Evolutionary conservation across 441 rosid species (phyloP).

Genomic region (Euphorbia celastroides): DNA sequence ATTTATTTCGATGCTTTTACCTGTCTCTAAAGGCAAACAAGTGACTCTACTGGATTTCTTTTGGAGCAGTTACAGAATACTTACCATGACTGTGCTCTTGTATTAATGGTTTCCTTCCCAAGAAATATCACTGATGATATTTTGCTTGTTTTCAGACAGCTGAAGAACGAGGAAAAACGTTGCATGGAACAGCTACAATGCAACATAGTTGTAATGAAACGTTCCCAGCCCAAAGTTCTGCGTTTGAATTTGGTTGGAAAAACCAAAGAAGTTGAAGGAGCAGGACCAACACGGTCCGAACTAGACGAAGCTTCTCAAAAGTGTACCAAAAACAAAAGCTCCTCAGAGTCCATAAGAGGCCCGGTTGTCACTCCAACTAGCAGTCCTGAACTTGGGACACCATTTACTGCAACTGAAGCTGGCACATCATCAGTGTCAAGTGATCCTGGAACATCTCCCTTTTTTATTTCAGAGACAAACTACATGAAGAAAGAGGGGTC

Average conservation of each 20-base stretch:
- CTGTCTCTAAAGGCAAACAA: background rate
- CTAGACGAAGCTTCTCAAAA: constrained; percentile 40
- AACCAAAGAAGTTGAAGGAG: constrained; percentile 42
- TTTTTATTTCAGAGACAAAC: constrained; percentile 47
- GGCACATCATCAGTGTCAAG: constrained; percentile 96
- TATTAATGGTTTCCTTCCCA: constrained; percentile 4
- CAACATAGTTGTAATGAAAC: constrained; percentile 92
- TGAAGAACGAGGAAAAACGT: constrained; percentile 70
- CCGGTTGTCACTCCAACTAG: constrained; percentile 86
- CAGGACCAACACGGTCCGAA: constrained; percentile 35
- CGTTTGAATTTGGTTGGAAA: constrained; percentile 89
- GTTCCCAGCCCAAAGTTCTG: constrained; percentile 80
- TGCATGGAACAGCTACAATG: constrained; percentile 93
- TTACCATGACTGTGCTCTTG: constrained; percentile 1
- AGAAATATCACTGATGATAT: constrained; percentile 3
- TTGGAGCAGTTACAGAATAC: background rate
- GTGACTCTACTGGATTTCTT: background rate
- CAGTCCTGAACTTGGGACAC: constrained; percentile 94
- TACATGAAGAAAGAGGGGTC: constrained; percentile 64
- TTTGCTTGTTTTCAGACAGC: constrained; percentile 49
- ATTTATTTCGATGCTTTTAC: background rate
- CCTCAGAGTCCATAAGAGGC: constrained; percentile 51
- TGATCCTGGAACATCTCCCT: constrained; percentile 89
- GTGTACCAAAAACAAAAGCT: constrained; percentile 34
- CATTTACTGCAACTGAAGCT: constrained; percentile 81